Evolutionary conservation across 139 green algal genomes (phyloP).

Genomic region (Astrephomene gubernaculifera): DNA sequence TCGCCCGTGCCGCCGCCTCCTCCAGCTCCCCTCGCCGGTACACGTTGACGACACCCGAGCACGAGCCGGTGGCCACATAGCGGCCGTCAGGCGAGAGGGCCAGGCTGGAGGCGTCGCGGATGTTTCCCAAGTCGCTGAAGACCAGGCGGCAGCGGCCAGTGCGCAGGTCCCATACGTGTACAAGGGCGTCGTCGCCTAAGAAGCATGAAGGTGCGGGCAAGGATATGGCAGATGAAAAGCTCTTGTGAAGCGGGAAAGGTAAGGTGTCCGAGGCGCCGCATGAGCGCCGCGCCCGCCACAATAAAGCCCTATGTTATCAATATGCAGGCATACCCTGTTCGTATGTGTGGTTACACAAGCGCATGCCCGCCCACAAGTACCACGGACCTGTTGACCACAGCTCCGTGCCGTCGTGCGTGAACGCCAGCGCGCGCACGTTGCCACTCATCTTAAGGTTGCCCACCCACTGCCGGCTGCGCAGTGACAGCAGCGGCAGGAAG

Average conservation of each 20-base stretch:
- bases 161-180: slow-evolving; percentile 95
- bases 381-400: slow-evolving; percentile 78
- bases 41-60: slow-evolving; percentile 90
- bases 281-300: no score
- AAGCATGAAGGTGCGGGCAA: background rate
- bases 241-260: background rate
- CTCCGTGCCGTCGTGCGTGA: slow-evolving; percentile 71
- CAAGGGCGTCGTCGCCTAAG: slow-evolving; percentile 80
- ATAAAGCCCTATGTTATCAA: no score
- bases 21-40: slow-evolving; percentile 64
- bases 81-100: slow-evolving; percentile 68
- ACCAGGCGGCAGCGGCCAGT: slow-evolving; percentile 82
- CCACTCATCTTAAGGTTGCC: slow-evolving; percentile 90
- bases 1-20: slow-evolving; percentile 10
- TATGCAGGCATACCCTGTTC: no score
- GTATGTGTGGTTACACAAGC: no score
- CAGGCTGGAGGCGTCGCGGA: slow-evolving; percentile 61
- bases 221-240: background rate
- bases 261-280: no score
- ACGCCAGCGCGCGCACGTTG: slow-evolving; percentile 79
- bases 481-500: slow-evolving; percentile 80
- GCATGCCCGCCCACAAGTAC: no score
- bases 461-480: slow-evolving; percentile 75
- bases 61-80: slow-evolving; percentile 79
- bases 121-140: slow-evolving; percentile 77